Evolutionary conservation across 257 asterid species (phyloP), one percentile per base, ranked within the genome.

Genomic region (Buddleja alternifolia): DNA sequence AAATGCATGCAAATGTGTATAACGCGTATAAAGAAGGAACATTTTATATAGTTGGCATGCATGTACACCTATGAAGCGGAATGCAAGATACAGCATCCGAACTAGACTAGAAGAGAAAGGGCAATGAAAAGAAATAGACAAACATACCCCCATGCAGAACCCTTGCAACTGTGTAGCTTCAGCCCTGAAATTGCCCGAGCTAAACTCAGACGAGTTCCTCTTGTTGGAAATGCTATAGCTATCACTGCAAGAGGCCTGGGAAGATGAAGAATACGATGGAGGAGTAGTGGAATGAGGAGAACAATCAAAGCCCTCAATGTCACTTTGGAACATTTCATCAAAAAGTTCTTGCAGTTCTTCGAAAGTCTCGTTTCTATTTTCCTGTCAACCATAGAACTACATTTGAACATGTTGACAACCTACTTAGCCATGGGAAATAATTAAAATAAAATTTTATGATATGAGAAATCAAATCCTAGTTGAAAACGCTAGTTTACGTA

Each of bases 281-380:
- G 88, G 70, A 0, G 80, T 71, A 4, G 69, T 39, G 57, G 77
- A 69, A 39, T 70, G 64, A 32, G 88, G 73, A 11, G 91, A 80
- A 6, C 81, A 66, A 25, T 69, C n/a, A 12, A 72, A 85, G 0
- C 60, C 59, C 7, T 81, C 93, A 0, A 69, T 8, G 72, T 87
- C 95, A 21, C 81, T 60, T 10, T 84, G 81, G 69, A 89, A 81
- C 73, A 92, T 70, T 51, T 87, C 88, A 5, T 89, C 74, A 17
- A 89, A 92, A 37, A 89, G 71, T 50, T 83, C 87, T 75, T 89
- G 95, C 73, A 92, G 73, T 25, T 87, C 86, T 79, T 86, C 88
- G 1, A 89, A 84, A 14, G 84, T 86, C 71, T 85, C 90, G 41
- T 76, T 81, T 45, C 81, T 73, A 0, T 72, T 83, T 65, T 69